Conservation (phyloP, 148 eudicot species). For the Nepenthes mirabilis region DNA sequence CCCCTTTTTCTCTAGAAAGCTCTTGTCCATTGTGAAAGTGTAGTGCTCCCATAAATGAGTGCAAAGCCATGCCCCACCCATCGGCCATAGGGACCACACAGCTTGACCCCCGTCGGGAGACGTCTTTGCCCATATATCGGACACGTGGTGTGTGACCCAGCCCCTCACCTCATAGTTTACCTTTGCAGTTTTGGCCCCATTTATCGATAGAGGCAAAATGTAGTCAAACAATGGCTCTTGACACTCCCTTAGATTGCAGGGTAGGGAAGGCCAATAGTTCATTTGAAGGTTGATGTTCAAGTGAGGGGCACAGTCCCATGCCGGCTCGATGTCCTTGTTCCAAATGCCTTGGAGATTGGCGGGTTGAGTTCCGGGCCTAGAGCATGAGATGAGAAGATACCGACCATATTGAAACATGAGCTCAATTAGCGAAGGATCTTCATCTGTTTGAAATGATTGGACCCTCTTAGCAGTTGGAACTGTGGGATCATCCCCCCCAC, state of each 20-base stretch:
- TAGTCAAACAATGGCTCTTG: conserved; percentile 73
- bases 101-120: conserved; percentile 58
- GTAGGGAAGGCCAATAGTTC: conserved; percentile 90
- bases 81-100: conserved; percentile 87
- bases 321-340: conserved; percentile 53
- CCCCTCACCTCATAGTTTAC: conserved; percentile 72
- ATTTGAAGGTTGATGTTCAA: conserved; percentile 86
- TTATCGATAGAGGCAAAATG: conserved; percentile 42
- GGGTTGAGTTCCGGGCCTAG: conserved; percentile 72
- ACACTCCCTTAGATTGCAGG: conserved; percentile 72
- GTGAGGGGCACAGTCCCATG: conserved; percentile 91
- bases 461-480: conserved; percentile 63
- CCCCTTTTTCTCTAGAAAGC: conserved; percentile 44
- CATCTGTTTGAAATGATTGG: conserved; percentile 50
- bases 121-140: conserved; percentile 94
- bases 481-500: conserved; percentile 4
- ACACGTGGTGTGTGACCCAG: conserved; percentile 79
- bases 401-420: conserved; percentile 84
- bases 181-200: conserved; percentile 62
- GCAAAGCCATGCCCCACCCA: conserved; percentile 96
- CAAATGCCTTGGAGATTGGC: conserved; percentile 88
- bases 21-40: conserved; percentile 65
- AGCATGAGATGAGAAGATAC: conserved; percentile 67
- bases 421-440: conserved; percentile 83
- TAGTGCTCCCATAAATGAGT: conserved; percentile 97